Percentiles rank a stretch among this genome's conserved stretches.
These are phyloP conservation scores for Karstenula rhodostoma DNA, from an alignment of 2,329 filamentous ascomycete genomes.

Conservation along the genomic window DNA sequence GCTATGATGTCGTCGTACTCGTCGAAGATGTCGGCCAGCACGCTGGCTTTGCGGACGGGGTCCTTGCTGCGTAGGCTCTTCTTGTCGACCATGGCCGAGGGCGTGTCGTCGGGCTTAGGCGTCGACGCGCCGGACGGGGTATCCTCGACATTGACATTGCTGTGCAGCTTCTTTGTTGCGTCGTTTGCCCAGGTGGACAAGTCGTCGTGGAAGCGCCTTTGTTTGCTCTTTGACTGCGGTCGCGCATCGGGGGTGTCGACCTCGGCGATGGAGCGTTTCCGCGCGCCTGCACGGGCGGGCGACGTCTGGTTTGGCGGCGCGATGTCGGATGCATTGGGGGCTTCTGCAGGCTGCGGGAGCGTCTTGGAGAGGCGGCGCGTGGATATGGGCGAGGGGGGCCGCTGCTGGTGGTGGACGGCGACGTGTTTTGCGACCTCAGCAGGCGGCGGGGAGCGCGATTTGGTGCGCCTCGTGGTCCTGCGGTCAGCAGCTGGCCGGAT, in stretches of 20 bases:
- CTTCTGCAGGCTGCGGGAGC: conserved; percentile 32
- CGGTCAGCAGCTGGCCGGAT: conserved; percentile 46
- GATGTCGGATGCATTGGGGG: conserved; percentile 29
- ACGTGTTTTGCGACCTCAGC: conserved; percentile 33
- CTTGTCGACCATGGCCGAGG: conserved; percentile 58
- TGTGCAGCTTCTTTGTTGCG: conserved; percentile 45
- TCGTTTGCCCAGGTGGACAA: conserved; percentile 55
- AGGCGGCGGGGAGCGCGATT: conserved; percentile 33
- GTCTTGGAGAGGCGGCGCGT: conserved; percentile 40
- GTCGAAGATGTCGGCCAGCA: conserved; percentile 87
- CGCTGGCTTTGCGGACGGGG: conserved; percentile 80
- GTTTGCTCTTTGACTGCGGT: conserved; percentile 54
- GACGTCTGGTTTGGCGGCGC: conserved; percentile 21
- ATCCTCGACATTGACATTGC: conserved; percentile 42
- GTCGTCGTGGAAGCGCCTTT: conserved; percentile 53
- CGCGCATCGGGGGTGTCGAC: conserved; percentile 38
- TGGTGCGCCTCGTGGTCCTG: conserved; percentile 36
- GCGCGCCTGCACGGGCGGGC: conserved; percentile 33
- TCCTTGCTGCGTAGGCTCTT: conserved; percentile 88
- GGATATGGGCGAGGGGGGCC: conserved; percentile 25
- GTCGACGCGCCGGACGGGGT: conserved; percentile 42
- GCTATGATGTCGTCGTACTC: conserved; percentile 90
- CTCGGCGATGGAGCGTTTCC: conserved; percentile 42
- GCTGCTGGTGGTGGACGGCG: conserved; percentile 24
- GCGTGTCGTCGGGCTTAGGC: conserved; percentile 31